Evolutionary conservation across 2,329 filamentous ascomycete species (phyloP), one percentile per base, ranked within the genome.

Genomic region (Colletotrichum gloeosporioides): DNA sequence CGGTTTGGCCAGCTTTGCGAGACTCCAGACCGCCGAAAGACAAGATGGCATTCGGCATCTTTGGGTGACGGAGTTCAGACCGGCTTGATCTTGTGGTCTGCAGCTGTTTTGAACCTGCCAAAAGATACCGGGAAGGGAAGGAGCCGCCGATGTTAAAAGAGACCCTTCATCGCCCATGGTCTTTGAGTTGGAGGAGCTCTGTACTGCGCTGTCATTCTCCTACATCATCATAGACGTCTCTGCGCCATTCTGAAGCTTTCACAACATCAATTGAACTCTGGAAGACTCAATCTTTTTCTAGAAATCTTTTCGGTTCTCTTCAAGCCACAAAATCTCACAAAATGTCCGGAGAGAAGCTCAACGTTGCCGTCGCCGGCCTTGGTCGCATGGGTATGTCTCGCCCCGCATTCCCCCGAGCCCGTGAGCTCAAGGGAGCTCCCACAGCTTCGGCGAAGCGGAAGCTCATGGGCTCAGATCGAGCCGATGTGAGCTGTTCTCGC

Each of bases 321-420:
- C 1, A 59, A 61, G 44, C n/a, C 7, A 55, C 6, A 73, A 49
- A 32, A 10, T 13, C 9, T 7, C 5, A 27, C 9, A 13, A 69
- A 53, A 69, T 73, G 71, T 36, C 57, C 9, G 65, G 71, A 63
- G 65, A 77, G 61, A 84, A 82, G 78, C 81, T 88, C 75, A 83
- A 86, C 77, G 82, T 90, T 77, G 88, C 84, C 62, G 86, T 87
- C 66, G 87, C 87, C 49, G 88, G 89, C 62, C 87, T 90, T 57
- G 88, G 89, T 39, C 87, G 89, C 77, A 90, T 90, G 87, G 88
- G 88, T 69, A 69, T 25, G 71, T 69, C 22, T 69, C 39, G 31
- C 25, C 27, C 36, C 22, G 16, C 39, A 31, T 53, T 39, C 15
- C 12, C 29, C 65, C 29, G 55, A 55, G 18, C 27, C 44, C 44